Evolutionary conservation across 129 eudicot species (phyloP), one percentile per base, ranked within the genome.

Genomic region (Flaveria robusta): DNA sequence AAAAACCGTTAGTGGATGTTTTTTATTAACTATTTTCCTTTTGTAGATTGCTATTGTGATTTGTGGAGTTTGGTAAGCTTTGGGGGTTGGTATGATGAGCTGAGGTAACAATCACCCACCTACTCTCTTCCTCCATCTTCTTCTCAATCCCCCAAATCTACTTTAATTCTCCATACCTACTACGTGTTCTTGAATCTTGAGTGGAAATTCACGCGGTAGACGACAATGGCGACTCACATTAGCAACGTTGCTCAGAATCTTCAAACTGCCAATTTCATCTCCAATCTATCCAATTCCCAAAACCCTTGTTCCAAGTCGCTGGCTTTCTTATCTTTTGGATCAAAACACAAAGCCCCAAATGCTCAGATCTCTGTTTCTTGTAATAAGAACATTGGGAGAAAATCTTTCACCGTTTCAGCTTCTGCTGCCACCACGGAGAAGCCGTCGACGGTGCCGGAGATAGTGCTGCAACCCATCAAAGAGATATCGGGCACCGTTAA

Each of bases 401-500:
- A 41, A 26, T 71, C 55, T 22, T 55, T 88, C 16, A 72, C 69
- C 64, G 89, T 88, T 75, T 75, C 74, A 9, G 97, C 92, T 60
- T 82, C 97, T 3, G 84, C 81, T 76, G 93, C 93, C 55, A 84
- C 91, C 39, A 77, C 96, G 9, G 97, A 91, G 78, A 93, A 93
- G 91, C 90, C 92, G 39, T 87, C 97, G 9, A 79, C 91, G 66
- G 81, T 69, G 39, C 96, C 98, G 58, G 98, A 94, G 86, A 94
- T 94, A 64, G 97, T 88, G 71, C 71, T 94, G 87, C 93, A 88
- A 65, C 97, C 98, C 76, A 94, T 94, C 71, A 91, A 83, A 77
- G 96, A 94, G 65, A 94, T 94, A 74, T 91, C 97, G 16, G 99
- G 96, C 18, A 87, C 89, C 10, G 93, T 94, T 74, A 82, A 86